A percentile compares a stretch with the other conserved stretches of the same genome.
phyloP scores from a whole-genome alignment of 2,329 filamentous ascomycete species.

The Xylaria sp. region DNA sequence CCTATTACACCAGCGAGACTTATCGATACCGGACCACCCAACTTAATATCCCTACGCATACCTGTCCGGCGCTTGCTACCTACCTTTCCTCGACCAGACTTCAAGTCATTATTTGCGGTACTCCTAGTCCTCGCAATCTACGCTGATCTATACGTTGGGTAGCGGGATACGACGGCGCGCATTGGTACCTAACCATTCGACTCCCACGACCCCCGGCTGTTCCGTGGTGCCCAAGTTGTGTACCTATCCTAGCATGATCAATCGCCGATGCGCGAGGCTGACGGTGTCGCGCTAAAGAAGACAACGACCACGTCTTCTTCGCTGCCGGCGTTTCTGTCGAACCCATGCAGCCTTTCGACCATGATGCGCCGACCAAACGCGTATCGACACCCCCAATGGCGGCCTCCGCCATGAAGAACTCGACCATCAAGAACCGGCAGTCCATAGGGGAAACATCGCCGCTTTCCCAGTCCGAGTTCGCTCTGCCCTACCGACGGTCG shows the following conservation, averaged over 20 bases:
- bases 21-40: slow-evolving; percentile 31
- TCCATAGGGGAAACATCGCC: slow-evolving; percentile 61
- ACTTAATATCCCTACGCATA: not conserved
- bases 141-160: not conserved
- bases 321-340: slow-evolving; percentile 16
- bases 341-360: slow-evolving; percentile 48
- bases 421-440: slow-evolving; percentile 73
- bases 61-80: not conserved
- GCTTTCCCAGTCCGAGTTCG: slow-evolving; percentile 64
- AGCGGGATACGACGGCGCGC: not conserved
- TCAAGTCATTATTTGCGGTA: not conserved
- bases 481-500: slow-evolving; percentile 64
- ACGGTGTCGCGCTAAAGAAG: slow-evolving; percentile 12
- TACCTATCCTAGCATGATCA: not conserved
- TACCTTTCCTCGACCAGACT: not conserved
- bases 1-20: not conserved
- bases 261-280: slow-evolving; percentile 25
- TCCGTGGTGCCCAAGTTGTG: slow-evolving; percentile 10
- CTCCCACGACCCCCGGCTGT: slow-evolving; percentile 23
- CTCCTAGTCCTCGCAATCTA: not conserved
- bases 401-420: slow-evolving; percentile 67
- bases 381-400: slow-evolving; percentile 76
- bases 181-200: not conserved
- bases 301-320: slow-evolving; percentile 8
- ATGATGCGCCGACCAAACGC: slow-evolving; percentile 68